phyloP scores from a whole-genome alignment of 768 basidiomycete species.

The Megacollybia marginata region DNA sequence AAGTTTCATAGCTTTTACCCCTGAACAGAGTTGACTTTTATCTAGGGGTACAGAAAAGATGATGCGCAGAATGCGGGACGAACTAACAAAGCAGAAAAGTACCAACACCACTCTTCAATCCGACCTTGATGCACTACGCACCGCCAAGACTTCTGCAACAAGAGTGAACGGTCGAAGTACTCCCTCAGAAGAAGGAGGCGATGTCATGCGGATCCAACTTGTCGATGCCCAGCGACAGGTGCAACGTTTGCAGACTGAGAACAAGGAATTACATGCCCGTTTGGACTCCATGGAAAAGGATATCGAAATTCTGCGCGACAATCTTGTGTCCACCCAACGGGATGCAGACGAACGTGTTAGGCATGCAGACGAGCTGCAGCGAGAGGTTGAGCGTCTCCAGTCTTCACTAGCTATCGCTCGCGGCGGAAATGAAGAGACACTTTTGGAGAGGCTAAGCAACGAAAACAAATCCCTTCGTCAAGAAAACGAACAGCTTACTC shows the following conservation, averaged over 20 bases:
- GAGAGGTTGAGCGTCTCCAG: constrained; percentile 71
- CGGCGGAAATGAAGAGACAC: constrained; percentile 68
- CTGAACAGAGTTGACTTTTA: constrained; percentile 10
- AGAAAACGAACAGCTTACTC: constrained; percentile 86
- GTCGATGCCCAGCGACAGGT: constrained; percentile 71
- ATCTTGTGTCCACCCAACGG: constrained; percentile 62
- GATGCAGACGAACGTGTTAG: constrained; percentile 73
- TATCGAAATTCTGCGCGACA: constrained; percentile 62
- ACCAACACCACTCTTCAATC: constrained; percentile 72
- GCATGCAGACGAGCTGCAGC: constrained; percentile 74
- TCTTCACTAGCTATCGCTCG: constrained; percentile 68
- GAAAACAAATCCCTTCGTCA: constrained; percentile 75
- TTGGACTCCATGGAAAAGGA: constrained; percentile 72
- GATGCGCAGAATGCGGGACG: constrained; percentile 94
- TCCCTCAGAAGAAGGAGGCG: constrained; percentile 66
- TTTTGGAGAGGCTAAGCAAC: constrained; percentile 73
- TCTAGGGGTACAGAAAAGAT: constrained; percentile 93
- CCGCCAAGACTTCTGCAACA: constrained; percentile 46
- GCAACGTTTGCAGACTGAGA: constrained; percentile 64
- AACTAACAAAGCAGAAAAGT: constrained; percentile 85
- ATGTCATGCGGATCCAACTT: constrained; percentile 63
- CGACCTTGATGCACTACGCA: constrained; percentile 72
- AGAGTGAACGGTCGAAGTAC: constrained; percentile 70
- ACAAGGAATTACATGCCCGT: constrained; percentile 67
- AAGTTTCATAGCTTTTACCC: constrained; percentile 22